phyloP scores from a whole-genome alignment of 805 yeast genomes.

The Schwanniomyces pseudopolymorphus region DNA sequence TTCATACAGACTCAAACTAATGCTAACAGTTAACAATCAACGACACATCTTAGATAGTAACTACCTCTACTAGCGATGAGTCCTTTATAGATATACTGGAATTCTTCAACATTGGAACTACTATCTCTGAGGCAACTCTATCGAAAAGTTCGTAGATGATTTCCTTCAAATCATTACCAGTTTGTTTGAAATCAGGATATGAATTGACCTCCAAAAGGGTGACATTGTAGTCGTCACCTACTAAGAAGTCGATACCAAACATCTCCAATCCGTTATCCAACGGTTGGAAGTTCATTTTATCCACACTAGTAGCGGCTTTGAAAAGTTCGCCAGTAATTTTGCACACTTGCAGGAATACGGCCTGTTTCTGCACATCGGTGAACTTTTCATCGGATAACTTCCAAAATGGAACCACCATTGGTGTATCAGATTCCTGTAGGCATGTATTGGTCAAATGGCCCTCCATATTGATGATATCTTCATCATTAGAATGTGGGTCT shows the following conservation, averaged over 20 bases:
- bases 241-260: slow-evolving; percentile 86
- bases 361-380: slow-evolving; percentile 27
- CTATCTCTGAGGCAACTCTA: slow-evolving; percentile 47
- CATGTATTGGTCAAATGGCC: slow-evolving; percentile 96
- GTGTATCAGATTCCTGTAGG: slow-evolving; percentile 58
- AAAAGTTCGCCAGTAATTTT: slow-evolving; percentile 68
- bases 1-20: too few species aligned
- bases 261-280: slow-evolving; percentile 79
- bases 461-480: slow-evolving; percentile 41
- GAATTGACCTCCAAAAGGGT: slow-evolving; percentile 82
- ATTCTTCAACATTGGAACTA: slow-evolving; percentile 47
- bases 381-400: slow-evolving; percentile 43
- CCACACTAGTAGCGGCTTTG: slow-evolving; percentile 77
- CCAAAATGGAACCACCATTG: slow-evolving; percentile 66
- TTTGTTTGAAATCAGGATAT: slow-evolving; percentile 95
- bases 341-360: slow-evolving; percentile 56
- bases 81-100: slow-evolving; percentile 6
- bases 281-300: slow-evolving; percentile 83
- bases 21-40: too few species aligned
- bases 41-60: not conserved
- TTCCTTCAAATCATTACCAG: slow-evolving; percentile 72
- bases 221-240: slow-evolving; percentile 55
- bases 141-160: slow-evolving; percentile 68
- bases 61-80: slow-evolving; percentile 35
- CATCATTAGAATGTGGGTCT: slow-evolving; percentile 24